A percentile compares a stretch with the other conserved stretches of the same genome.
Conservation (phyloP, 495 filamentous ascomycete genomes). For the Lasiosphaeria miniovina region DNA sequence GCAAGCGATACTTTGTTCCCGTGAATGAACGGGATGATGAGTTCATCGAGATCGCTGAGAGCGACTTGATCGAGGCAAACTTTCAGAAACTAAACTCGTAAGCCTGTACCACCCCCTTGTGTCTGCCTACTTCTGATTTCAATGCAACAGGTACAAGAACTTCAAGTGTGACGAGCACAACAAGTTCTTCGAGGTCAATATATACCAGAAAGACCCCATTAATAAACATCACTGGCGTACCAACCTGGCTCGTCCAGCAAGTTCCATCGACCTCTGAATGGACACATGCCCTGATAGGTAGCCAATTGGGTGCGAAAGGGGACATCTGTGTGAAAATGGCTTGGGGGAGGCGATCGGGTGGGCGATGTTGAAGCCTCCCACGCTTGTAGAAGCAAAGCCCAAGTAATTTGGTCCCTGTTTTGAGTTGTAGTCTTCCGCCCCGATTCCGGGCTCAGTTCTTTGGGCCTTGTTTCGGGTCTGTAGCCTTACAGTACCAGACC, state of each 20-base stretch:
- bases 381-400: too few species aligned
- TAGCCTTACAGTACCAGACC: too few species aligned
- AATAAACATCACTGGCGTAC: slow-evolving; percentile 32
- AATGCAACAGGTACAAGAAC: slow-evolving; percentile 30
- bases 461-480: too few species aligned
- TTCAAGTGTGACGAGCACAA: slow-evolving; percentile 34
- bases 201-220: slow-evolving; percentile 38
- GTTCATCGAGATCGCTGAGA: background rate
- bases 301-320: too few species aligned
- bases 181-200: slow-evolving; percentile 39
- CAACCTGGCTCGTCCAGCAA: slow-evolving; percentile 31
- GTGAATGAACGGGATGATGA: background rate
- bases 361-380: too few species aligned
- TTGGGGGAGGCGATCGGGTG: too few species aligned
- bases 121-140: background rate
- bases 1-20: slow-evolving; percentile 31
- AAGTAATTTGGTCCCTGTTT: too few species aligned
- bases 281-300: too few species aligned
- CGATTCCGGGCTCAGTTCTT: too few species aligned
- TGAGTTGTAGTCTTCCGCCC: too few species aligned
- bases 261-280: slow-evolving; percentile 33
- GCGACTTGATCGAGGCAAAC: background rate
- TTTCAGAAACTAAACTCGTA: background rate
- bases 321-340: too few species aligned
- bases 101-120: background rate